Percentiles rank a stretch among this genome's conserved stretches.
Evolutionary conservation across 1,284 basidiomycete genomes (phyloP).

Genomic region (Cerioporus squamosus): DNA sequence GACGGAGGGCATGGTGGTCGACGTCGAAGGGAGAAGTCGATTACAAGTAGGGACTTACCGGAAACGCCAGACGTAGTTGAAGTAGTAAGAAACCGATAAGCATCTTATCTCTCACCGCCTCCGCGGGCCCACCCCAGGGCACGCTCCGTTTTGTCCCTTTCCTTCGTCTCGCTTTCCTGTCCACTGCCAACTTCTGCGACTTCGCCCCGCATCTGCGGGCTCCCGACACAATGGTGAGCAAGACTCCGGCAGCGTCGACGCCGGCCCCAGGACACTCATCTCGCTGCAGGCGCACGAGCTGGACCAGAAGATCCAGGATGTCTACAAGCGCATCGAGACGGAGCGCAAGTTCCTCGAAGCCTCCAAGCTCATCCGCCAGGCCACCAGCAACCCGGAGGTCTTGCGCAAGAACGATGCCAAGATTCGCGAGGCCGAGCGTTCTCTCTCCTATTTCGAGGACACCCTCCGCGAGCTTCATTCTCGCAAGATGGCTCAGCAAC

Average conservation of each 20-base stretch:
- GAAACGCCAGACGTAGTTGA: neutral
- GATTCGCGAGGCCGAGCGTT: conserved; percentile 87
- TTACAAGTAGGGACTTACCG: neutral
- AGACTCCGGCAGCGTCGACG: neutral
- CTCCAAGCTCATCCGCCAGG: conserved; percentile 78
- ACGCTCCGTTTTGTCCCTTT: conserved; percentile 1
- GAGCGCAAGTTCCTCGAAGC: conserved; percentile 94
- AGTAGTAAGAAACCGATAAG: conserved; percentile 18
- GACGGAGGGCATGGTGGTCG: conserved; percentile 45
- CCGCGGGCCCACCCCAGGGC: neutral
- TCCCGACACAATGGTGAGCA: conserved; percentile 29
- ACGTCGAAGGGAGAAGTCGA: neutral
- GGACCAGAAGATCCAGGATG: conserved; percentile 92
- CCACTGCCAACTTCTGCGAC: neutral
- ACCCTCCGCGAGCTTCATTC: conserved; percentile 84
- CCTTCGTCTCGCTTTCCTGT: neutral
- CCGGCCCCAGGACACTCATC: conserved; percentile 8
- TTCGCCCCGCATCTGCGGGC: neutral
- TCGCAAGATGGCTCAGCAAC: conserved; percentile 69
- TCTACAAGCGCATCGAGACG: conserved; percentile 88
- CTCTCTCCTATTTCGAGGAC: conserved; percentile 87
- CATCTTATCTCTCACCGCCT: conserved; percentile 31
- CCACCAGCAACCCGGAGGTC: conserved; percentile 88
- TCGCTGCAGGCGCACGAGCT: conserved; percentile 55
- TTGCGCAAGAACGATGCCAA: conserved; percentile 81